Base-by-base conservation (phyloP, 176 grass and related monocot species). In the Zoysia pacifica region DNA sequence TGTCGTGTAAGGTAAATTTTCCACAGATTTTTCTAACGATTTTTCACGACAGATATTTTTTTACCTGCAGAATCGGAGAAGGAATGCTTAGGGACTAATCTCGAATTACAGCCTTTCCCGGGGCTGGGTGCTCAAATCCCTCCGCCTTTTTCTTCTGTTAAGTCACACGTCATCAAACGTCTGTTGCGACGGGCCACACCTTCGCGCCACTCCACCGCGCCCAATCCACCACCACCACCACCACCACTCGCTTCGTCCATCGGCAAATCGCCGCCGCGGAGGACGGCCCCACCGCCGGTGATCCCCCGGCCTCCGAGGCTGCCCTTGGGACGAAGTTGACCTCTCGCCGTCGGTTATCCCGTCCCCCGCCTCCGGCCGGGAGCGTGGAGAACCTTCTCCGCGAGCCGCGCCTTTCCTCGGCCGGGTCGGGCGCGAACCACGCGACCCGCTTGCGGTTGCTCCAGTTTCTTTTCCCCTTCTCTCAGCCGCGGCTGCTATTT, bases 391-490 rank as follows among this genome's bases (percentile, higher is more conserved):
- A 28, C 28, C 28, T 28, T 28, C 7, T 11, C 4, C 9, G 28
- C 7, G 6, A 55, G 45, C 1, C 9, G 12, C n/a, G 28, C 39
- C 61, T 28, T 28, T 28, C 51, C 51, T 12, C 40, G 42, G 68
- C 5, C 39, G 42, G 61, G 4, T 16, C 44, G 18, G 48, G 5
- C 28, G 35, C 14, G 20, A 35, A 62, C 45, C 1, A 64, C 40
- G 78, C 72, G 78, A 87, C 68, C 78, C 85, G 65, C n/a, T 64
- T 53, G 64, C 37, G 7, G 79, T 37, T 62, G 67, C 51, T 69
- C 61, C 48, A 19, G 12, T 14, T 60, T 36, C 36, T 82, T 81
- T 47, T 65, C 11, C 53, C 81, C 51, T 61, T 66, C 0, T 28
- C 28, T 28, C 28, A 28, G 28, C 28, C 49, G 47, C 87, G 66